Percentiles rank a stretch among this genome's conserved stretches.
Conservation (phyloP, 2,329 filamentous ascomycete genomes). For the Dactylellina parvicollis region DNA sequence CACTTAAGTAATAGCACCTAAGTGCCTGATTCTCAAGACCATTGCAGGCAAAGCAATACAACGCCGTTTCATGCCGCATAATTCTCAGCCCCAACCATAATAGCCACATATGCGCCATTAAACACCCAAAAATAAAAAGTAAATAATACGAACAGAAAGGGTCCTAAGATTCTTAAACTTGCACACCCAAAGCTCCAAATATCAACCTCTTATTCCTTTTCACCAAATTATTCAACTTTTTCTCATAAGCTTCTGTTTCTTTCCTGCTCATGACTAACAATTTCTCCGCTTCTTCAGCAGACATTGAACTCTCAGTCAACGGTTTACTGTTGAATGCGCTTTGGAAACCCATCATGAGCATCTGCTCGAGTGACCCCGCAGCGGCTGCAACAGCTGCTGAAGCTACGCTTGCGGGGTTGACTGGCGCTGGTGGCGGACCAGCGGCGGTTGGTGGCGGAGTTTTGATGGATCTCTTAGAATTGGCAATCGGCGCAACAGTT, state of each 20-base stretch:
- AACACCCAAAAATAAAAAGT: no score
- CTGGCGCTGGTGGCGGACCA: constrained; percentile 34
- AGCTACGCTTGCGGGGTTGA: constrained; percentile 47
- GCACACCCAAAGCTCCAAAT: constrained; percentile 44
- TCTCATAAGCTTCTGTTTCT: constrained; percentile 72
- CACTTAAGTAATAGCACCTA: no score
- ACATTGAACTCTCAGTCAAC: constrained; percentile 62
- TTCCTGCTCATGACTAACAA: constrained; percentile 66
- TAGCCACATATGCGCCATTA: no score
- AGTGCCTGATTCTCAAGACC: no score
- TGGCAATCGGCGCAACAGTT: background rate
- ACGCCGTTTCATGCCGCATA: no score
- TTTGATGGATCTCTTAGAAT: constrained; percentile 10
- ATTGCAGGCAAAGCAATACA: no score
- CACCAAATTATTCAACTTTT: constrained; percentile 69
- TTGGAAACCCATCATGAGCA: constrained; percentile 52
- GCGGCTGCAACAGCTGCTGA: constrained; percentile 51
- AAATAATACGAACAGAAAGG: no score
- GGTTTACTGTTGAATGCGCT: constrained; percentile 30
- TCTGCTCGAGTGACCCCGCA: constrained; percentile 42
- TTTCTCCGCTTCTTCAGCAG: constrained; percentile 71
- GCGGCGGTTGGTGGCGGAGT: constrained; percentile 22
- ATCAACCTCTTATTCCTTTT: constrained; percentile 66
- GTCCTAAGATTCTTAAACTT: no score
- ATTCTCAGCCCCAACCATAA: no score